A percentile compares a stretch with the other conserved stretches of the same genome.
These are phyloP conservation scores for Pleurozium schreberi DNA, from an alignment of 225 moss, liverwort and hornwort species.

Conservation along the genomic window DNA sequence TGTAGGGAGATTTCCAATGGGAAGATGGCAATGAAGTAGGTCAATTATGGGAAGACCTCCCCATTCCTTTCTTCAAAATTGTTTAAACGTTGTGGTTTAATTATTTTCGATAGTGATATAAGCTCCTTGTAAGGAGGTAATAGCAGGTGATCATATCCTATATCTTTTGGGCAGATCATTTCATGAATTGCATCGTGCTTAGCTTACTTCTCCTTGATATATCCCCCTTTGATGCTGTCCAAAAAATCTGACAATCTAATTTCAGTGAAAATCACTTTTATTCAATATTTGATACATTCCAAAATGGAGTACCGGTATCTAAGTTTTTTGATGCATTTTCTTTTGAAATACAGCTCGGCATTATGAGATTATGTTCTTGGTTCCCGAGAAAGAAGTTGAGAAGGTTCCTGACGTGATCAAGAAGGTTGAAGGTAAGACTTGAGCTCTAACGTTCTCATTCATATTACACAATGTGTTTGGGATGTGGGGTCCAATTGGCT, in stretches of 20 bases:
- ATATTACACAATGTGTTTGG: too few relatives aligned
- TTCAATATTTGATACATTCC: neutral
- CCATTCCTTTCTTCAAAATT: neutral
- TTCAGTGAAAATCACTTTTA: neutral
- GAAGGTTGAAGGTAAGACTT: slow-evolving; percentile 28
- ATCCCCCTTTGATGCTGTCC: neutral
- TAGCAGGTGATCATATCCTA: neutral
- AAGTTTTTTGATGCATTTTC: neutral
- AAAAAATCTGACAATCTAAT: neutral
- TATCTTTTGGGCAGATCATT: neutral
- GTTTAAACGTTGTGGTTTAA: neutral
- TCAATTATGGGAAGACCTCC: neutral
- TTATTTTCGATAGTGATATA: neutral
- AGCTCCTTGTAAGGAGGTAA: neutral
- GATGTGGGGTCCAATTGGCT: too few relatives aligned
- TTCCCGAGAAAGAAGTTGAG: slow-evolving; percentile 25
- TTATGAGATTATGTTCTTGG: slow-evolving; percentile 48
- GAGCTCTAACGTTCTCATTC: too few relatives aligned
- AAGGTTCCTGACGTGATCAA: slow-evolving; percentile 43
- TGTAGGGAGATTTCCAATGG: too few relatives aligned
- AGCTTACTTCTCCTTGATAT: neutral
- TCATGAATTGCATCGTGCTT: neutral
- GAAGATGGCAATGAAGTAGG: neutral
- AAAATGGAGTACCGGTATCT: neutral
- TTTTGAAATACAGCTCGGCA: slow-evolving; percentile 18